These are phyloP conservation scores for Suhomyces xylopsoci DNA, from an alignment of 805 yeast species.

Conservation along the genomic window DNA sequence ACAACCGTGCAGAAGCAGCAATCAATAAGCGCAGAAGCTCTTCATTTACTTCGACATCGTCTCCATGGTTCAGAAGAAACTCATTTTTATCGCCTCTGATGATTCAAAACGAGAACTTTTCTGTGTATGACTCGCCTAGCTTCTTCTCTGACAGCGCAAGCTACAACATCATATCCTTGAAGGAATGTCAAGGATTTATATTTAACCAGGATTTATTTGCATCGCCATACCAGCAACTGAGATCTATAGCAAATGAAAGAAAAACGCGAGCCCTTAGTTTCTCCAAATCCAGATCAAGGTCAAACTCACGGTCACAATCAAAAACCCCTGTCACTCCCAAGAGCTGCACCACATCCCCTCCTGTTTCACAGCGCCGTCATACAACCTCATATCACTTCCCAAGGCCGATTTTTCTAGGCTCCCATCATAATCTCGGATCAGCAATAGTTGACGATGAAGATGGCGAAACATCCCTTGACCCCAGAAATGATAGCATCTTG, in stretches of 20 bases:
- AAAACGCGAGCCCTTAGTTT: conserved; percentile 24
- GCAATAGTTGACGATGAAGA: conserved; percentile 10
- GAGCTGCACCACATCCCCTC: conserved; percentile 2
- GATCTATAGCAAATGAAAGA: conserved; percentile 32
- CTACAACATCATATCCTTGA: conserved; percentile 43
- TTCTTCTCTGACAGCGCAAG: conserved; percentile 27
- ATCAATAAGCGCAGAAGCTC: conserved; percentile 5
- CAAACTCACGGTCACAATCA: conserved; percentile 4
- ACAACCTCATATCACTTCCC: conserved; percentile 24
- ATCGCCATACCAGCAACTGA: conserved; percentile 60
- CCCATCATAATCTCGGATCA: conserved; percentile 8
- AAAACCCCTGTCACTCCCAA: background rate
- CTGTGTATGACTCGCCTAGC: conserved; percentile 48
- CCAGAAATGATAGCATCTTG: background rate
- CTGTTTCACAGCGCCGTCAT: conserved; percentile 20
- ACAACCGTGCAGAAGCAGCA: background rate
- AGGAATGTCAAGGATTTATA: conserved; percentile 68
- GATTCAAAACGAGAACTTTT: conserved; percentile 54
- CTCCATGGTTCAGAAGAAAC: conserved; percentile 55
- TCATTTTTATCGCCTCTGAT: conserved; percentile 56
- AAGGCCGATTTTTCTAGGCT: conserved; percentile 18
- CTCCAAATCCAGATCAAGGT: conserved; percentile 10
- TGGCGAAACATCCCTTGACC: background rate
- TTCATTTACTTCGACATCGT: conserved; percentile 33
- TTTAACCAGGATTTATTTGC: conserved; percentile 81